These are phyloP conservation scores for Gossypium rotundifolium DNA, from an alignment of 345 rosid species.

Conservation along the genomic window DNA sequence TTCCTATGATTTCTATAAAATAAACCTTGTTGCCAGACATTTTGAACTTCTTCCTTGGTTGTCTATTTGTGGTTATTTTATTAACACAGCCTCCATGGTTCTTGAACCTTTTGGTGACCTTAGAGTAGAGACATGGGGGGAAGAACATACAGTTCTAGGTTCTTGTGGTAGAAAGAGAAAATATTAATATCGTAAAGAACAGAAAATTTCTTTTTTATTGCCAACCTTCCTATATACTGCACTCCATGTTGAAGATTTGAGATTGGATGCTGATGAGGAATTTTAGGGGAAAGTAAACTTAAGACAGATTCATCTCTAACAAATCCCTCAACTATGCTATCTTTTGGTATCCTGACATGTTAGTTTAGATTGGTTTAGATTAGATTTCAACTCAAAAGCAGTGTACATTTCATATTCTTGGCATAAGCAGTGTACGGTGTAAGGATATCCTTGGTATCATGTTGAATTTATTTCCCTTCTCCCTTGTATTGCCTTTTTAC, in stretches of 20 bases:
- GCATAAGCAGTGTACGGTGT: neutral
- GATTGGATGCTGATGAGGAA: neutral
- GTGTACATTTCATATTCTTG: neutral
- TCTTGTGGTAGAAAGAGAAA: neutral
- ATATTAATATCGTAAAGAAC: neutral
- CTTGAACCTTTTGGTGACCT: neutral
- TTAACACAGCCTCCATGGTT: neutral
- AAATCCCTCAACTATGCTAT: neutral
- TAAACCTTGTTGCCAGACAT: neutral
- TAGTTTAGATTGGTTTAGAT: neutral
- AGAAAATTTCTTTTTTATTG: neutral
- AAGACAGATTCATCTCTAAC: neutral
- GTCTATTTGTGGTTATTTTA: neutral
- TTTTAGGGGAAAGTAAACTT: neutral
- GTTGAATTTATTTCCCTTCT: neutral
- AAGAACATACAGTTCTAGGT: neutral
- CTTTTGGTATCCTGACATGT: neutral
- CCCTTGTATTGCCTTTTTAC: neutral
- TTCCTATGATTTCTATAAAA: neutral
- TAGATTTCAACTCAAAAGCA: constrained; percentile 1
- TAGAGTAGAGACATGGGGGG: neutral
- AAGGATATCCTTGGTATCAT: neutral
- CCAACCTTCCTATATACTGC: neutral
- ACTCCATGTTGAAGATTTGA: neutral
- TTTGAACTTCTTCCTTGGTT: neutral